A percentile compares a stretch with the other conserved stretches of the same genome.
Conservation (phyloP, 805 yeast genomes). For the Myxozyma melibiosi region DNA sequence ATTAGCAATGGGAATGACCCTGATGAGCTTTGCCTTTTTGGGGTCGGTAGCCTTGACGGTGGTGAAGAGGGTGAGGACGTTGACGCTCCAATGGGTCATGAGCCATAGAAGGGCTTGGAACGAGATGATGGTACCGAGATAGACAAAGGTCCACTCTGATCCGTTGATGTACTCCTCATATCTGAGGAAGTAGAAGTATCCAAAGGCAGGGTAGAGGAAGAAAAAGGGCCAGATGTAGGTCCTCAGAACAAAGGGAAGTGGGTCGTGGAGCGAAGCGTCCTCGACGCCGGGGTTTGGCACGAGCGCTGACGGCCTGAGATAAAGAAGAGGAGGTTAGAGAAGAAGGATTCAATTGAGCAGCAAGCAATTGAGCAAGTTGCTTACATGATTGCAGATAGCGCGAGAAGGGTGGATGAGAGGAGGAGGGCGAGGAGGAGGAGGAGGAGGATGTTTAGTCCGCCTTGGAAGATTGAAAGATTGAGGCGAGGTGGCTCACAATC, state of each 20-base stretch:
- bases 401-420: neutral
- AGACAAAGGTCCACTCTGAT: constrained; percentile 94
- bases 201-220: constrained; percentile 72
- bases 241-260: constrained; percentile 59
- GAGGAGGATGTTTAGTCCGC: too few species aligned
- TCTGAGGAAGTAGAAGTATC: constrained; percentile 61
- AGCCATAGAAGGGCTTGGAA: constrained; percentile 76
- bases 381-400: too few species aligned
- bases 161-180: constrained; percentile 86
- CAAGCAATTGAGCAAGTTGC: neutral
- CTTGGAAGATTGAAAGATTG: too few species aligned
- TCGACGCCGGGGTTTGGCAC: constrained; percentile 27
- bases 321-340: neutral
- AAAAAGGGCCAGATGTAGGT: constrained; percentile 86
- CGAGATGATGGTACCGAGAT: constrained; percentile 70
- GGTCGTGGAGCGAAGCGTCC: constrained; percentile 69
- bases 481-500: too few species aligned
- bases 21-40: constrained; percentile 67
- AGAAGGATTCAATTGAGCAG: neutral
- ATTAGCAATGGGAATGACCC: constrained; percentile 80
- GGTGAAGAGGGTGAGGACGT: constrained; percentile 68
- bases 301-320: constrained; percentile 40
- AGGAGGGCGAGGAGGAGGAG: too few species aligned
- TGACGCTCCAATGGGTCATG: constrained; percentile 92
- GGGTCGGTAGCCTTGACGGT: constrained; percentile 57